Base-by-base conservation (phyloP, 495 filamentous ascomycete species). In the Penicillium flavigenum region DNA sequence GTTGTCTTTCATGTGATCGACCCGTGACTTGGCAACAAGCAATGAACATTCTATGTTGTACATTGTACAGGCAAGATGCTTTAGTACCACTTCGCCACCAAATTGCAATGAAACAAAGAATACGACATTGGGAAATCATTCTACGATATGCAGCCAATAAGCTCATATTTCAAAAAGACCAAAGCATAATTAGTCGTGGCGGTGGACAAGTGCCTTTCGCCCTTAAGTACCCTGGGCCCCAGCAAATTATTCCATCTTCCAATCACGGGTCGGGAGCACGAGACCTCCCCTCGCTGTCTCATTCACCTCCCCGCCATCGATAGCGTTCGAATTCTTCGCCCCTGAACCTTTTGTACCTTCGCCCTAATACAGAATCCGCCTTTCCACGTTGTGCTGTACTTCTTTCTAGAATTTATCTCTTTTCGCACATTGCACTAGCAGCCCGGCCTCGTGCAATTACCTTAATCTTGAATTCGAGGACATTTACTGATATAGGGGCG, bases 241-340 rank as follows among this genome's bases (percentile, higher is more conserved):
- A 47, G 53, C 11, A 53, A 24, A 45, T 39, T 5, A 9, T 38
- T 20, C 3, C 10, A 22, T 61, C 61, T 65, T 65, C 73, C 73
- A 73, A 76, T 73, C 70, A 68, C 55, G 64, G 71, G 27, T 50
- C 61, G 56, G 46, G 64, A 61, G 73, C 73, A 76, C 73, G 73
- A 76, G 73, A 74, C 73, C 72, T 34, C 56, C 27, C 49, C 56
- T 42, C 47, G 32, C 47, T 34, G 31, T 65, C 57, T 66, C 54
- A 58, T 57, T 59, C 12, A 47, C 53, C 53, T 55, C 53, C 53
- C 53, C 53, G 53, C 53, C 53, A 47, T 52, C 50, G 36, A 52
- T 39, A 47, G 31, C 16, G 51, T 26, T 26, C 24, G 16, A 20
- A 19, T 39, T 41, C 27, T 32, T 36, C 17, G 10, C 52, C 53